These are phyloP conservation scores for Cynanchum wilfordii DNA, from an alignment of 257 asterid genomes.

Conservation along the genomic window DNA sequence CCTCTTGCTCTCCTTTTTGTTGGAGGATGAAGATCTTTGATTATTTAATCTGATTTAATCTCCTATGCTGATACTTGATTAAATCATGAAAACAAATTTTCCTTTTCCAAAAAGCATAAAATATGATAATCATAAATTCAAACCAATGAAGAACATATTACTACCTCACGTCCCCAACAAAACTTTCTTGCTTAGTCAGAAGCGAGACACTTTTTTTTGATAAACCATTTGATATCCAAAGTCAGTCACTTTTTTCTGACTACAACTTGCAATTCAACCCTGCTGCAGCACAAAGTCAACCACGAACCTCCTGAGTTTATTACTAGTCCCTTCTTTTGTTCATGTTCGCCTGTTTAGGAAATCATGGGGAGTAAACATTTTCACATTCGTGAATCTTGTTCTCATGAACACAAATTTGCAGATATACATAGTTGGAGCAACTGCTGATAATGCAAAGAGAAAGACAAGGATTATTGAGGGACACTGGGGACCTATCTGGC, in stretches of 20 bases:
- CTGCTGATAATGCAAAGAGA: conserved; percentile 61
- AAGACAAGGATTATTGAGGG: conserved; percentile 80
- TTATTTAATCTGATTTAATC: not conserved
- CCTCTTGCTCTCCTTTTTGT: not conserved
- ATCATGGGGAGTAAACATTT: not conserved
- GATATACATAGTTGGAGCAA: conserved; percentile 66
- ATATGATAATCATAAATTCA: not conserved
- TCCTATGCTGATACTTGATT: not conserved
- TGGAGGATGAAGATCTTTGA: not conserved
- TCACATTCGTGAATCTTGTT: not conserved
- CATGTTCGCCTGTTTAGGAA: not conserved
- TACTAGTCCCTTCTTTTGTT: no score
- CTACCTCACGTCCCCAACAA: no score
- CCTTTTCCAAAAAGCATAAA: not conserved
- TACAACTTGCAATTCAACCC: no score
- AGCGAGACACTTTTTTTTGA: no score
- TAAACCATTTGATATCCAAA: no score
- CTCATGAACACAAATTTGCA: conserved; percentile 22
- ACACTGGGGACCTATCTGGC: conserved; percentile 93
- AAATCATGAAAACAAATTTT: not conserved
- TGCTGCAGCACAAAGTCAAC: no score
- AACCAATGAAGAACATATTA: no score
- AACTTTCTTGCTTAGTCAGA: no score
- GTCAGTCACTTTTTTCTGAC: no score
- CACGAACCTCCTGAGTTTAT: no score